phyloP scores from a whole-genome alignment of 768 basidiomycete genomes.

The Stropharia rugosoannulata region DNA sequence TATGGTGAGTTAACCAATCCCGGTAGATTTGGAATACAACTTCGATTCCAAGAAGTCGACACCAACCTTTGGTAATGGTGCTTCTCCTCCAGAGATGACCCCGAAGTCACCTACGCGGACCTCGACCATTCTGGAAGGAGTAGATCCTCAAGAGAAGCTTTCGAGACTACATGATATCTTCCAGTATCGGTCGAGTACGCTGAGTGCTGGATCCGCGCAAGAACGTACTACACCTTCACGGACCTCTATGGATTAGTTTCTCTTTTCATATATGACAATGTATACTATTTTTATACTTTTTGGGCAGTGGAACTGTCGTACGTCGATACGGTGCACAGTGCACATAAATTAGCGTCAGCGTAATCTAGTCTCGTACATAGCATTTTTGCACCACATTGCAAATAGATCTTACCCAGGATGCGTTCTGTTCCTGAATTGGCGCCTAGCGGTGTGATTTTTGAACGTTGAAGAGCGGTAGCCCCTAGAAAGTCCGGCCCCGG shows the following conservation, averaged over 20 bases:
- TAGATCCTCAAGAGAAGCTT: slow-evolving; percentile 59
- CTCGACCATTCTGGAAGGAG: slow-evolving; percentile 15
- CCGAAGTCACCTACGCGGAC: slow-evolving; percentile 23
- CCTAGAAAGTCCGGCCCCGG: not conserved
- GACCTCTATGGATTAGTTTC: slow-evolving; percentile 28
- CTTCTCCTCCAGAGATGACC: slow-evolving; percentile 16
- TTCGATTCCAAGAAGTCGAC: slow-evolving; percentile 21
- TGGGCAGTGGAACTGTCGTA: slow-evolving; percentile 1
- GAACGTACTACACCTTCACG: slow-evolving; percentile 27
- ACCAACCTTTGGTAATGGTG: slow-evolving; percentile 7
- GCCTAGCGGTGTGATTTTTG: too few relatives aligned
- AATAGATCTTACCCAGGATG: not conserved
- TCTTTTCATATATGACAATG: slow-evolving; percentile 6
- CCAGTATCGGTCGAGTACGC: slow-evolving; percentile 74
- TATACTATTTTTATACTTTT: slow-evolving; percentile 11
- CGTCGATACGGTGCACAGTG: not conserved
- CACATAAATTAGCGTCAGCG: slow-evolving; percentile 6
- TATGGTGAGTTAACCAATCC: slow-evolving; percentile 10
- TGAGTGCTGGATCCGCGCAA: slow-evolving; percentile 46
- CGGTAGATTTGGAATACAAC: slow-evolving; percentile 62
- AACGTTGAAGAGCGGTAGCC: too few relatives aligned
- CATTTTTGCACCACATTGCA: not conserved
- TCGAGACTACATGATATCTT: slow-evolving; percentile 80
- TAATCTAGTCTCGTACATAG: not conserved
- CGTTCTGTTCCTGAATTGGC: not conserved